Evolutionary conservation across 305 asterid genomes (phyloP), one percentile per base, ranked within the genome.

Genomic region (Fraxinus floribunda): DNA sequence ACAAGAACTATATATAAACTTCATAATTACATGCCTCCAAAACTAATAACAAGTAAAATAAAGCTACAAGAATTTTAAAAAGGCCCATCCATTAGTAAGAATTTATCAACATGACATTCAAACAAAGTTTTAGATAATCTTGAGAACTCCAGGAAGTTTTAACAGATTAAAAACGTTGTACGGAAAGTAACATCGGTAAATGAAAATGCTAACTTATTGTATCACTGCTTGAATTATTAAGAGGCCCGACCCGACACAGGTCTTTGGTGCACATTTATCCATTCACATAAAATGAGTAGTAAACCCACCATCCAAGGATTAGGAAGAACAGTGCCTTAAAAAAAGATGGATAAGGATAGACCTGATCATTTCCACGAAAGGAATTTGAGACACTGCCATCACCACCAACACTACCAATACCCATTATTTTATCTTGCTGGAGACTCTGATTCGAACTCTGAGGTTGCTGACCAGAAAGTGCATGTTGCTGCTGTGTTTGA

Each of bases 401-500:
- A 39, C 87, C 77, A 64, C 86, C 77, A 75, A 85, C 44, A 38
- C 10, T 38, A 38, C 44, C 44, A 38, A 38, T 30, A 22, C 91
- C 92, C 87, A 86, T 85, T n/a, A 86, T 79, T 81, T 89, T 89
- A 83, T 89, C 92, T 70, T 89, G 83, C 73, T 88, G 92, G 76
- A 86, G 82, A 86, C 79, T 88, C 77, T 83, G 91, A 82, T 86
- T 88, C 44, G 92, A 88, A 75, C 83, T 88, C 87, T 88, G 91
- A 46, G 91, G 89, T 85, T 88, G 91, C 85, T 82, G 89, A 41
- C 85, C 87, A 79, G 91, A 85, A 81, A 86, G 90, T 1, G 85
- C 80, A 78, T 89, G 95, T 85, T 90, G 97, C 84, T 90, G 97
- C 20, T 82, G 88, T 26, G 88, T 64, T 84, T 89, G 90, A 82